A percentile compares a stretch with the other conserved stretches of the same genome.
phyloP scores from a whole-genome alignment of 2,329 filamentous ascomycete genomes.

The Alternaria rosae region DNA sequence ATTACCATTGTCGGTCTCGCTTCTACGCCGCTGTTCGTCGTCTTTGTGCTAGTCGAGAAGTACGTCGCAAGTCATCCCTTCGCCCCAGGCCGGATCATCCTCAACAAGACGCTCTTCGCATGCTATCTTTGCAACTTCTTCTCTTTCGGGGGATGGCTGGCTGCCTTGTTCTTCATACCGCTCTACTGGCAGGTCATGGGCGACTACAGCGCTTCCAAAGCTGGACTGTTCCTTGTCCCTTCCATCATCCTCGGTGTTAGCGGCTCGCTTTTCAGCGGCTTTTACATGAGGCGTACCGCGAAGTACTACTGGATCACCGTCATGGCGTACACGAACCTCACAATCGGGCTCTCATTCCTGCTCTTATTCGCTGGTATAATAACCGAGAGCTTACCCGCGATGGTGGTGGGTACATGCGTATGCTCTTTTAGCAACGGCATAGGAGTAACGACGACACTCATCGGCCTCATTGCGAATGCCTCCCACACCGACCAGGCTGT shows the following conservation, averaged over 20 bases:
- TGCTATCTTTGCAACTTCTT: conserved; percentile 78
- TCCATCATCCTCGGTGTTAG: conserved; percentile 67
- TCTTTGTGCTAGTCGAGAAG: conserved; percentile 75
- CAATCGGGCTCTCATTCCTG: conserved; percentile 63
- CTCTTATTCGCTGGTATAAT: conserved; percentile 65
- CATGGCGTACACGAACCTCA: conserved; percentile 60
- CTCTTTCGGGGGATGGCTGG: conserved; percentile 66
- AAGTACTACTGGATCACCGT: conserved; percentile 75
- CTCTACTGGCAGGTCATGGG: conserved; percentile 79
- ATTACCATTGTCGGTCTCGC: conserved; percentile 66
- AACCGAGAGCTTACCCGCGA: conserved; percentile 58
- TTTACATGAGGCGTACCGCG: conserved; percentile 73
- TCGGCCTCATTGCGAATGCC: conserved; percentile 75
- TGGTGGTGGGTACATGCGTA: conserved; percentile 65
- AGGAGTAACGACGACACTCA: conserved; percentile 74
- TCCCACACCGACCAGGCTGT: conserved; percentile 73
- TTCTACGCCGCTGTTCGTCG: conserved; percentile 65
- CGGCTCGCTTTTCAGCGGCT: conserved; percentile 70
- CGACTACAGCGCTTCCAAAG: conserved; percentile 67
- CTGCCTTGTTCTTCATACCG: conserved; percentile 74
- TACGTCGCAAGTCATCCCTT: conserved; percentile 75
- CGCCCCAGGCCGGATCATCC: conserved; percentile 76
- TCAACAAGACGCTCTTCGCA: conserved; percentile 70
- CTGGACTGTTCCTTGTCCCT: conserved; percentile 72
- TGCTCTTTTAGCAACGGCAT: conserved; percentile 63